Conservation (phyloP, 176 grass and related monocot species). For the Tuctoria greenei region DNA sequence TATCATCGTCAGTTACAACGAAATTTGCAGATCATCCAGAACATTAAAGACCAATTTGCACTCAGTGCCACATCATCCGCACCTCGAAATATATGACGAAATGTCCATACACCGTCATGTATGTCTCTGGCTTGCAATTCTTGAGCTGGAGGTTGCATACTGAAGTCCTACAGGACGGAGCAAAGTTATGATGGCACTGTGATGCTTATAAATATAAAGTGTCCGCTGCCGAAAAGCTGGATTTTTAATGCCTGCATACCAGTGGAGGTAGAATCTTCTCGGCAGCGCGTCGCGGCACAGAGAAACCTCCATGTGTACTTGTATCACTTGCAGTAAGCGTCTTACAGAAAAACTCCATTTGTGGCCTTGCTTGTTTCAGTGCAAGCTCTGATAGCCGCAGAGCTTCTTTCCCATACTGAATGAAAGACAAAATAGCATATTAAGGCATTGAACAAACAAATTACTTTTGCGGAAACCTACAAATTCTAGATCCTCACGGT, state of each 20-base stretch:
- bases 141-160: constrained; percentile 91
- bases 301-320: constrained; percentile 97
- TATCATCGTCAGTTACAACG: background rate
- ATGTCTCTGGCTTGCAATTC: constrained; percentile 94
- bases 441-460: constrained; percentile 22
- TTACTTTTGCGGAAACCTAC: background rate
- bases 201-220: background rate
- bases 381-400: constrained; percentile 89
- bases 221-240: background rate
- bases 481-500: constrained; percentile 54
- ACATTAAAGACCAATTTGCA: background rate
- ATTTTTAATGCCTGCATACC: constrained; percentile 43
- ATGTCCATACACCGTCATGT: constrained; percentile 90
- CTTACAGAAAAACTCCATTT: constrained; percentile 96
- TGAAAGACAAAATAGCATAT: constrained; percentile 26
- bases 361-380: constrained; percentile 82
- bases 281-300: constrained; percentile 90
- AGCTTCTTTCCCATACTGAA: constrained; percentile 90
- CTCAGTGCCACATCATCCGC: background rate
- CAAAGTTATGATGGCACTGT: background rate
- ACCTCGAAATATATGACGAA: constrained; percentile 99
- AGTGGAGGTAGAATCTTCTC: constrained; percentile 97
- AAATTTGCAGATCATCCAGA: background rate
- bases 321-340: constrained; percentile 97
- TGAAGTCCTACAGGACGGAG: constrained; percentile 68